Conservation (phyloP, 139 green algal genomes). For the Marvania coccoides region DNA sequence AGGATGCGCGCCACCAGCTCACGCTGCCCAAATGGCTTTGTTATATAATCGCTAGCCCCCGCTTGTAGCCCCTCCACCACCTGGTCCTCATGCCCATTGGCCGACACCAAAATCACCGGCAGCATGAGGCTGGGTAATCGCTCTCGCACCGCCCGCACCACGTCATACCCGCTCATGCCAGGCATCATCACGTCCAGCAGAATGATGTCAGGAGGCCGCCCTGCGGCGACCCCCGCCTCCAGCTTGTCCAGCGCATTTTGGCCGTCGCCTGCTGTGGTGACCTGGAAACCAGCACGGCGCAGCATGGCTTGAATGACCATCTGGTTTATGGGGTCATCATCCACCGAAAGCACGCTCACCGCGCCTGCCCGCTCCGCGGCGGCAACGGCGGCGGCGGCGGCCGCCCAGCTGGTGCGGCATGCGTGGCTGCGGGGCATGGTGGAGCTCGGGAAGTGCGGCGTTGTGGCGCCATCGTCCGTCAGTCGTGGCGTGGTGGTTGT, state of each 20-base stretch:
- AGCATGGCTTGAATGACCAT: slow-evolving; percentile 62
- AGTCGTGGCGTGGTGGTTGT: no score
- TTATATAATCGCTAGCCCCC: slow-evolving; percentile 61
- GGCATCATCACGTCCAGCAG: slow-evolving; percentile 79
- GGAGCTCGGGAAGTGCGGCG: no score
- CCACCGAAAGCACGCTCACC: slow-evolving; percentile 42
- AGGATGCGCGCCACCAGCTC: slow-evolving; percentile 56
- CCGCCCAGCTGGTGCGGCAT: no score
- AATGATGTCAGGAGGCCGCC: slow-evolving; percentile 46
- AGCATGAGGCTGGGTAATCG: slow-evolving; percentile 46
- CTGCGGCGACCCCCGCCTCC: neutral
- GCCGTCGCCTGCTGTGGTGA: slow-evolving; percentile 28
- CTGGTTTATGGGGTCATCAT: slow-evolving; percentile 59
- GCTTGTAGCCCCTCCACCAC: slow-evolving; percentile 54
- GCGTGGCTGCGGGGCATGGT: no score
- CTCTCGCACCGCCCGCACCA: slow-evolving; percentile 16
- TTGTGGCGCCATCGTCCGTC: no score
- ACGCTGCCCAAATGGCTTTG: slow-evolving; percentile 52
- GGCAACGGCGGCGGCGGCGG: neutral
- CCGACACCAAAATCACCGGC: slow-evolving; percentile 64
- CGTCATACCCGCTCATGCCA: slow-evolving; percentile 48
- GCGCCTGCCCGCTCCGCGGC: neutral
- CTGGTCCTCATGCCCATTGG: slow-evolving; percentile 59
- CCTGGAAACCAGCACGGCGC: slow-evolving; percentile 33
- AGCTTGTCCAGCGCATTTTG: slow-evolving; percentile 30